Percentiles rank a stretch among this genome's conserved stretches.
phyloP scores from a whole-genome alignment of 192 early-diverging fungal genomes.

The Coemansia sp. region DNA sequence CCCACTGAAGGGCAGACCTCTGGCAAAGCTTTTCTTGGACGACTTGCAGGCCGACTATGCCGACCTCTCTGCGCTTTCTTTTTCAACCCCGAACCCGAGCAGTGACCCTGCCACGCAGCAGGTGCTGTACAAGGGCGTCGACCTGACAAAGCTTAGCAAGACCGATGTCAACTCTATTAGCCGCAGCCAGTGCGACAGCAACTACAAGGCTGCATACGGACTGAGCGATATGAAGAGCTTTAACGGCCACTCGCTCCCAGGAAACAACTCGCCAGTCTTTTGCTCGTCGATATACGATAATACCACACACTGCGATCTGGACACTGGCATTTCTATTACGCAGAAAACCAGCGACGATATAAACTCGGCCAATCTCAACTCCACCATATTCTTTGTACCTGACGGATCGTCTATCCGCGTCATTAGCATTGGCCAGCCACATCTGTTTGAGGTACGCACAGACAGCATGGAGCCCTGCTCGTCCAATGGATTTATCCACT shows the following conservation, averaged over 20 bases:
- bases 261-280: conserved; percentile 39
- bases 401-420: conserved; percentile 35
- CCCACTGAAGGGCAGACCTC: conserved; percentile 18
- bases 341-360: conserved; percentile 11
- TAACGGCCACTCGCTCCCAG: conserved; percentile 38
- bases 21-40: conserved; percentile 38
- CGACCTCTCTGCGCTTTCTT: conserved; percentile 26
- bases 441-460: conserved; percentile 36
- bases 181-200: conserved; percentile 37
- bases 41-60: conserved; percentile 28
- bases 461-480: conserved; percentile 23
- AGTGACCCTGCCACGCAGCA: conserved; percentile 39
- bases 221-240: conserved; percentile 51
- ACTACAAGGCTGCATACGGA: conserved; percentile 32
- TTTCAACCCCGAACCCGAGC: conserved; percentile 28
- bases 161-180: conserved; percentile 24
- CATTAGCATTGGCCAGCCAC: conserved; percentile 39
- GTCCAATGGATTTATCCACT: conserved; percentile 50
- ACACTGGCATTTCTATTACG: conserved; percentile 40
- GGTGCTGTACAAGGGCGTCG: conserved; percentile 43
- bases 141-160: conserved; percentile 35
- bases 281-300: conserved; percentile 52
- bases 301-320: conserved; percentile 31
- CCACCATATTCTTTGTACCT: conserved; percentile 39
- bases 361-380: conserved; percentile 48